Evolutionary conservation across 1,284 basidiomycete genomes (phyloP).

Genomic region (Vanrija sp.): DNA sequence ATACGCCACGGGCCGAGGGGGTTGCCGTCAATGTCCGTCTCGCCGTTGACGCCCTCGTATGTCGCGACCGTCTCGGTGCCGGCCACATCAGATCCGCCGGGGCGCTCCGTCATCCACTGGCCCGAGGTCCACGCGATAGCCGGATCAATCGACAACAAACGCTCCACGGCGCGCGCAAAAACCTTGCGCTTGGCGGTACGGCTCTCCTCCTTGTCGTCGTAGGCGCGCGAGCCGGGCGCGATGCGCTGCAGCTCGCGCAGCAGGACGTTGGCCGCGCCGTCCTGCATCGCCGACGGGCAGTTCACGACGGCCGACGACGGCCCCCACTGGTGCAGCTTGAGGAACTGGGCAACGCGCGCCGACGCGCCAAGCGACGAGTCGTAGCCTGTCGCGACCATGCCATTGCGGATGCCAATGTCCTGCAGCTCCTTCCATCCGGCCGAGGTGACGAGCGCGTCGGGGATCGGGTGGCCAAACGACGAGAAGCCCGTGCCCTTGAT

Average conservation of each 20-base stretch:
- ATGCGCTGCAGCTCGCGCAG: constrained; percentile 3
- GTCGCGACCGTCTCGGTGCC: constrained; percentile 62
- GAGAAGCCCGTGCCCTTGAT: constrained; percentile 11
- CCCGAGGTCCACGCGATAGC: constrained; percentile 64
- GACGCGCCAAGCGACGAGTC: constrained; percentile 1
- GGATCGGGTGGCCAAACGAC: constrained; percentile 9
- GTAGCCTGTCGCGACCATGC: constrained; percentile 15
- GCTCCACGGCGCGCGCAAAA: constrained; percentile 5
- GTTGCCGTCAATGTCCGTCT: constrained; percentile 12
- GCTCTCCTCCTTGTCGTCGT: background rate
- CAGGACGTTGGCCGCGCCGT: constrained; percentile 9
- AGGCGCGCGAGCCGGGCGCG: background rate
- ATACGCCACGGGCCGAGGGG: constrained; percentile 39
- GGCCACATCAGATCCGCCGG: constrained; percentile 73
- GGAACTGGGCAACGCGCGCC: constrained; percentile 14
- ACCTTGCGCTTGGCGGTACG: background rate
- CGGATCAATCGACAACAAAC: constrained; percentile 51
- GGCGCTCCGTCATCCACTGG: constrained; percentile 80
- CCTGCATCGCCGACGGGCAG: constrained; percentile 17
- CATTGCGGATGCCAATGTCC: constrained; percentile 9
- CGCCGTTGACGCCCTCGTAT: constrained; percentile 1
- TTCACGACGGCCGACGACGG: constrained; percentile 5
- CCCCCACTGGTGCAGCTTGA: constrained; percentile 16
- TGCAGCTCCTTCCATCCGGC: constrained; percentile 16
- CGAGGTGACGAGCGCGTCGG: constrained; percentile 10